These are phyloP conservation scores for Globisporangium radiosum DNA, from an alignment of 352 stramenopile genomes.

Conservation along the genomic window DNA sequence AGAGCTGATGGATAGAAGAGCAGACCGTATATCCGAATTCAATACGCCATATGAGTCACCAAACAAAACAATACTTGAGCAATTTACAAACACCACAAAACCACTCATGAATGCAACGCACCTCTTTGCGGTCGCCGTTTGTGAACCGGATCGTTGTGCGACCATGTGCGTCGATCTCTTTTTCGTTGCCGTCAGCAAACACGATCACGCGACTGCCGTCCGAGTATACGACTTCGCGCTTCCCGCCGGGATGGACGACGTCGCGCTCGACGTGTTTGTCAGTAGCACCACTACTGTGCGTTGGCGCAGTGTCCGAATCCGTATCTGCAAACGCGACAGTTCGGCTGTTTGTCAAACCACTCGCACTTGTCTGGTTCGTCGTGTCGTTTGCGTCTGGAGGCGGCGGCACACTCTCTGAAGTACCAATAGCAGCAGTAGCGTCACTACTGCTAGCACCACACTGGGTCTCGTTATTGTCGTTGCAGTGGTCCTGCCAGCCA, in stretches of 20 bases:
- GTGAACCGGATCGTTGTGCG: conserved; percentile 87
- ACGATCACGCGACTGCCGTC: conserved; percentile 69
- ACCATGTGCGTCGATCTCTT: conserved; percentile 88
- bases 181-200: conserved; percentile 92
- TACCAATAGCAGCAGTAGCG: background rate
- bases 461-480: background rate
- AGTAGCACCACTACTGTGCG: background rate
- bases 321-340: background rate
- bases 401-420: too few relatives aligned
- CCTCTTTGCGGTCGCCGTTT: conserved; percentile 95
- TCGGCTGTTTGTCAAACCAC: background rate
- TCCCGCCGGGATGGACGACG: conserved; percentile 47
- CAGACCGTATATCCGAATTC: background rate
- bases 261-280: conserved; percentile 22
- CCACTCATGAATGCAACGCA: conserved; percentile 9
- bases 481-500: conserved; percentile 16
- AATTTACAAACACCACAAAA: background rate
- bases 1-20: conserved; percentile 20
- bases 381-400: too few relatives aligned
- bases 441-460: background rate
- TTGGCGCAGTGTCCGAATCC: too few relatives aligned
- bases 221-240: conserved; percentile 48
- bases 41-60: too few relatives aligned
- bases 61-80: background rate
- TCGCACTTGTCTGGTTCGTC: background rate